These are phyloP conservation scores for Sarcodon aspratus DNA, from an alignment of 768 basidiomycete genomes.

Conservation along the genomic window DNA sequence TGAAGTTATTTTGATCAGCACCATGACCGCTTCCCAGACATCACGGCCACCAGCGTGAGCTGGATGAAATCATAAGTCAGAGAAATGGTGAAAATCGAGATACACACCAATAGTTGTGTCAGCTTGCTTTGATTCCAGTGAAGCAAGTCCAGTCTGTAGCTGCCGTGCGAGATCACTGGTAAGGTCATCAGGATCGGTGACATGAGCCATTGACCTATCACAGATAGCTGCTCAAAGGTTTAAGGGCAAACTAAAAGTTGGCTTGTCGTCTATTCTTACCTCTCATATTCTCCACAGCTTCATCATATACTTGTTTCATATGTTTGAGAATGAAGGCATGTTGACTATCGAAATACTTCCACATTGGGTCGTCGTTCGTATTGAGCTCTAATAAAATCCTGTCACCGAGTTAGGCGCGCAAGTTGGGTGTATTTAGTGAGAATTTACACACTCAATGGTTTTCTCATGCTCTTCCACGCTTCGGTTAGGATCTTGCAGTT, in stretches of 20 bases:
- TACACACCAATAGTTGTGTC: conserved; percentile 50
- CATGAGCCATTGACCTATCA: conserved; percentile 28
- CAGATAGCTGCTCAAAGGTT: conserved; percentile 26
- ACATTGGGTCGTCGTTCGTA: conserved; percentile 80
- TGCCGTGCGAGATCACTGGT: conserved; percentile 38
- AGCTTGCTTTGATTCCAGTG: conserved; percentile 51
- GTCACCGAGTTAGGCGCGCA: conserved; percentile 3
- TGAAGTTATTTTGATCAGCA: conserved; percentile 78
- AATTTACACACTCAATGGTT: conserved; percentile 73
- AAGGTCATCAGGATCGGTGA: conserved; percentile 24
- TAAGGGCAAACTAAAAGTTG: conserved; percentile 7
- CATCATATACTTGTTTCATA: conserved; percentile 53
- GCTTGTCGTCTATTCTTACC: conserved; percentile 19
- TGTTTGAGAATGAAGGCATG: conserved; percentile 76
- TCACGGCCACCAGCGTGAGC: conserved; percentile 64
- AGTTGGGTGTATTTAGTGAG: background rate
- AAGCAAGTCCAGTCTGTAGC: conserved; percentile 46
- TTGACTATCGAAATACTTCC: conserved; percentile 93
- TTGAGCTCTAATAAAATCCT: conserved; percentile 88
- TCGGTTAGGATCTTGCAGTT: conserved; percentile 70
- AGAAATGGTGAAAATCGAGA: background rate
- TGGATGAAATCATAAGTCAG: conserved; percentile 15
- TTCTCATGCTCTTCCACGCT: conserved; percentile 92
- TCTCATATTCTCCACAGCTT: conserved; percentile 37
- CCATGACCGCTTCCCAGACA: conserved; percentile 70